Base-by-base conservation (phyloP, 306 rosid genomes). In the Vicia sativa region DNA sequence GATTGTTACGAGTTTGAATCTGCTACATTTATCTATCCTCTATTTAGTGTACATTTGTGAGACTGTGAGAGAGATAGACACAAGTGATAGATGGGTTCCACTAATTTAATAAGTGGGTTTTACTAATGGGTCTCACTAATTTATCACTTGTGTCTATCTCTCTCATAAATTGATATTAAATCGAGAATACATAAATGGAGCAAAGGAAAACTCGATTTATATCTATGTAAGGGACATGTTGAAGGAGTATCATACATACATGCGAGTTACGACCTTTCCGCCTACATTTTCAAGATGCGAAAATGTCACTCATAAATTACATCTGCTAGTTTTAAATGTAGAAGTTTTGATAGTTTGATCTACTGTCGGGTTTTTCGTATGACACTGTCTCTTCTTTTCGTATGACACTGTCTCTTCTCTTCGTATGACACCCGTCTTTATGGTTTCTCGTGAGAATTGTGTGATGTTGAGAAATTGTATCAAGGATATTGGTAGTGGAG, bases 161-260 rank as follows among this genome's bases (percentile, higher is more conserved):
- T 6, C 35, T 31, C 35, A 31, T 31, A 31, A 31, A 31, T 31
- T 31, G 35, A 31, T 31, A 31, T 31, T 31, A 31, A 5, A 31
- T 6, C 6, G 35, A 31, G 35, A 31, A 31, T 31, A 31, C 6
- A 31, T 31, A 31, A 31, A 31, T 31, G 35, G 35, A 31, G 35
- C 35, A 31, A 6, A 31, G 35, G 6, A 7, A 31, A 31, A 31
- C 35, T 31, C 35, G 8, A 5, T 15, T 46, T 46, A 48, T 16
- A 48, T 48, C 26, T 8, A 4, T 25, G 14, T 15, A 26, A 9
- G 44, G 15, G 58, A 70, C 49, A 57, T 57, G n/a, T 66, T 74
- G 15, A 26, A 59, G 69, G 65, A 59, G 64, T 67, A 5, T 55
- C 39, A 74, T 21, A 18, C 39, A 74, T 21, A 42, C 13, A 11